Base-by-base conservation (phyloP, 148 eudicot species). In the Spergularia marina region DNA sequence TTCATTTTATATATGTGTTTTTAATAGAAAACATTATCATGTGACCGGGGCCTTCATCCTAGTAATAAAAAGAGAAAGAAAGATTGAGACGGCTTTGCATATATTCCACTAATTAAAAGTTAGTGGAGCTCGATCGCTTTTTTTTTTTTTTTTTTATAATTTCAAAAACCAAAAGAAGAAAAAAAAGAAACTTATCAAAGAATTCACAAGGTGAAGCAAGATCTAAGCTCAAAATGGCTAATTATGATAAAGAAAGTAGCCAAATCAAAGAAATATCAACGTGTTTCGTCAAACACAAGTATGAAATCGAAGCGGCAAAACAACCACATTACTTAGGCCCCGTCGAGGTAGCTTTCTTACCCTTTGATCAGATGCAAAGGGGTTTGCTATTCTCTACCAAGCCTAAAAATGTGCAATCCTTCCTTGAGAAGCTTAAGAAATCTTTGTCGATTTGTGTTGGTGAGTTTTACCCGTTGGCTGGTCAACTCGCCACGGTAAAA, bases 381-480 rank as follows among this genome's bases (percentile, higher is more conserved):
- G 80, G 80, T 64, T 39, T 77, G 6, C 70, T 77, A 63, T 71
- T 70, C 39, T 5, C 66, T 18, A 52, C 5, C 16, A 16, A 53
- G 10, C 76, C 77, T 0, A 34, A 60, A 44, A 21, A 30, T 11
- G 11, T 73, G 23, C 47, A 53, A 87, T 85, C 34, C 10, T 62
- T 65, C 5, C 2, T 79, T 15, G 69, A 67, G 5, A 79, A 53
- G 36, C 80, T 81, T 9, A 76, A 76, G 54, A 51, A 55, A n/a
- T 56, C 79, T 0, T 25, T 81, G 4, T 65, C 80, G 0, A 17
- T 55, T 2, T 66, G 64, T 21, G 70, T 81, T 7, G 44, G 53
- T 12, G 68, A 76, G 18, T 81, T 71, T 30, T 76, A 76, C 52
- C 76, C 79, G 0, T 47, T 80, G 14, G 79, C 83, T 2, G 83